These are phyloP conservation scores for Trichaptum fuscoviolaceum DNA, from an alignment of 768 basidiomycete species.

Conservation along the genomic window DNA sequence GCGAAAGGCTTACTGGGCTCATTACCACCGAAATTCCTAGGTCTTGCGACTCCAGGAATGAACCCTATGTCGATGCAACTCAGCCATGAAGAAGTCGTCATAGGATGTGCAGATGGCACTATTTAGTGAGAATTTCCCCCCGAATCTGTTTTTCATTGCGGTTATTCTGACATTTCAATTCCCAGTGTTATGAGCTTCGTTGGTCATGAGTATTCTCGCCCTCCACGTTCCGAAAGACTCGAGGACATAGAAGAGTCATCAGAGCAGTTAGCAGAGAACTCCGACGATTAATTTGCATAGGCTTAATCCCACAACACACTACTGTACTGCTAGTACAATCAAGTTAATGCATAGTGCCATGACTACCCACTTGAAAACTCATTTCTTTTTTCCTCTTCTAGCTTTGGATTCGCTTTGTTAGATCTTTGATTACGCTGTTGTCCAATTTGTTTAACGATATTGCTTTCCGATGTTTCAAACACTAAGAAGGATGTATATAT, in stretches of 20 bases:
- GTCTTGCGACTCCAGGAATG: constrained; percentile 83
- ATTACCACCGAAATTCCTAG: constrained; percentile 65
- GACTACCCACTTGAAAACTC: background rate
- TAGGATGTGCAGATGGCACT: constrained; percentile 86
- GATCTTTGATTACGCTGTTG: background rate
- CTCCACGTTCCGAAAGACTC: background rate
- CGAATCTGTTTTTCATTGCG: constrained; percentile 1
- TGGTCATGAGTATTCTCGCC: constrained; percentile 41
- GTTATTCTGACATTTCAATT: constrained; percentile 13
- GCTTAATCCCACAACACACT: background rate
- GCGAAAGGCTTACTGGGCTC: constrained; percentile 57
- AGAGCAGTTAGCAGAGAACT: background rate
- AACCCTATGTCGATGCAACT: constrained; percentile 94
- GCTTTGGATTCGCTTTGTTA: background rate
- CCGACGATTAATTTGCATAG: background rate
- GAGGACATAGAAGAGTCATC: background rate
- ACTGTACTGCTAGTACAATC: background rate
- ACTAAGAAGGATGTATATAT: constrained; percentile 5
- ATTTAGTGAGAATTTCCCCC: constrained; percentile 68
- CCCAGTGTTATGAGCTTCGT: constrained; percentile 57
- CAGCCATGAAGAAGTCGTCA: constrained; percentile 86
- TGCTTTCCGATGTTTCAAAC: background rate
- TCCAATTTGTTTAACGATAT: background rate
- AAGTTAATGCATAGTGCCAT: background rate
- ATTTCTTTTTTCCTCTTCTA: background rate